Percentiles rank a stretch among this genome's conserved stretches.
phyloP scores from a whole-genome alignment of 31 red algal species.

The Porphyra umbilicalis region DNA sequence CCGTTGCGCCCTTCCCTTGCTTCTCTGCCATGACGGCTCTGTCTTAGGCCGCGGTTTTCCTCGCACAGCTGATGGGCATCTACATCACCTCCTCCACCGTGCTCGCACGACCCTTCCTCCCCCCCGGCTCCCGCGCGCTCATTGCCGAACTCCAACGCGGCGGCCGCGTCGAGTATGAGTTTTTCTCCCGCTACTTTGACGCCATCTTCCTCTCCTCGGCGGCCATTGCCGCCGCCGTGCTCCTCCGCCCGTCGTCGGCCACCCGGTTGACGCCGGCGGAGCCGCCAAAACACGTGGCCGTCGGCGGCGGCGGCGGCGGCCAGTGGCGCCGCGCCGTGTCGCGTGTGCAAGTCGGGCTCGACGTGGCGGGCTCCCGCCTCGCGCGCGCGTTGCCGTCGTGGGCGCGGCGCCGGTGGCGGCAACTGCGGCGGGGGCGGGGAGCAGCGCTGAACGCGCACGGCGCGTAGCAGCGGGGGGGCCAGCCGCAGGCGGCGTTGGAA shows the following conservation, averaged over 20 bases:
- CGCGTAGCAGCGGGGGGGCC: too few relatives aligned
- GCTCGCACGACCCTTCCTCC: constrained; percentile 35
- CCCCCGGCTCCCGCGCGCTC: constrained; percentile 28
- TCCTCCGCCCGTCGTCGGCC: not conserved
- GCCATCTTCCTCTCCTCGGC: constrained; percentile 50
- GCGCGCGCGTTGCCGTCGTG: not conserved
- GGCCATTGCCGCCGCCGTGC: constrained; percentile 25
- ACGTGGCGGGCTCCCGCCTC: not conserved
- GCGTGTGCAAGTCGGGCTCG: not conserved
- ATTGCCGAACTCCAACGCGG: constrained; percentile 31
- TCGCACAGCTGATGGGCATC: constrained; percentile 55
- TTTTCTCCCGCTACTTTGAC: constrained; percentile 57
- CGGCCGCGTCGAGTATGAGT: constrained; percentile 50
- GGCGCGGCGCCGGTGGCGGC: not conserved
- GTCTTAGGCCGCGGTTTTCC: constrained; percentile 35
- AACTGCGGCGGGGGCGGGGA: not conserved
- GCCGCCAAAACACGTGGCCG: not conserved
- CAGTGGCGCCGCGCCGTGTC: not conserved
- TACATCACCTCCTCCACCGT: constrained; percentile 57
- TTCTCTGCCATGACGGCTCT: too few relatives aligned
- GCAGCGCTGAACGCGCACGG: not conserved
- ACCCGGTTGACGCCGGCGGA: not conserved
- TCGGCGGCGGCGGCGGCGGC: not conserved
- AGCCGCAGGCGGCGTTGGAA: too few relatives aligned
- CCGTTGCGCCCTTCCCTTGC: not conserved